Conservation (phyloP, 495 filamentous ascomycete genomes). For the Hypoxylon subgilvum region DNA sequence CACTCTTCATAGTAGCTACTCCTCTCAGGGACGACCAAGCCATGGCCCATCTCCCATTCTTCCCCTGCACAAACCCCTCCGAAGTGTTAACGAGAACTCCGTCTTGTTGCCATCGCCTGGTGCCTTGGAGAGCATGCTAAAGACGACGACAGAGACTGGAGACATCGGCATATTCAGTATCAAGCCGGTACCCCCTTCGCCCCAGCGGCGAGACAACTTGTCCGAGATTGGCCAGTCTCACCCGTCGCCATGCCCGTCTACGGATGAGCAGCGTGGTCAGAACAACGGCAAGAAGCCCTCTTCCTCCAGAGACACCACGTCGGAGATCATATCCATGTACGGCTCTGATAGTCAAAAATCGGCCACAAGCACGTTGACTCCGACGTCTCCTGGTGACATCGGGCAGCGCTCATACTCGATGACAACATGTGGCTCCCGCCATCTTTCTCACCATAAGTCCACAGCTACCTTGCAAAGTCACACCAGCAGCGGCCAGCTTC, state of each 20-base stretch:
- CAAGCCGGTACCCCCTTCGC: slow-evolving; percentile 54
- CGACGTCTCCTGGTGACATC: slow-evolving; percentile 44
- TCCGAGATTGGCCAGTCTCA: slow-evolving; percentile 37
- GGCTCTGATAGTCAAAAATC: slow-evolving; percentile 54
- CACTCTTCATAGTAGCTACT: slow-evolving; percentile 45
- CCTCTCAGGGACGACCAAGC: slow-evolving; percentile 31
- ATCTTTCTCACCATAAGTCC: slow-evolving; percentile 59
- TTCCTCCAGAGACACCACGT: slow-evolving; percentile 51
- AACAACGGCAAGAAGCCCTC: slow-evolving; percentile 45
- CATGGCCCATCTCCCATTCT: slow-evolving; percentile 27
- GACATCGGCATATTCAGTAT: slow-evolving; percentile 69
- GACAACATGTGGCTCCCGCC: slow-evolving; percentile 60
- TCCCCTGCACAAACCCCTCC: slow-evolving; percentile 44
- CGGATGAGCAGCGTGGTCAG: slow-evolving; percentile 43
- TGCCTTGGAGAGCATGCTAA: slow-evolving; percentile 67
- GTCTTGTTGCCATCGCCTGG: slow-evolving; percentile 51
- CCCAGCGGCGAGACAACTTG: slow-evolving; percentile 25
- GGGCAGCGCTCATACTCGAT: slow-evolving; percentile 64
- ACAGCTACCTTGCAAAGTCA: slow-evolving; percentile 56
- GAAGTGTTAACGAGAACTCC: slow-evolving; percentile 45
- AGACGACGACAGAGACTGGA: slow-evolving; percentile 71
- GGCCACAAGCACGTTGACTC: slow-evolving; percentile 44
- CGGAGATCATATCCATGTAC: slow-evolving; percentile 57
- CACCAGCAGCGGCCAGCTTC: slow-evolving; percentile 42
- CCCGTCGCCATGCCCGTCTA: slow-evolving; percentile 34